These are phyloP conservation scores for Gymnopilus junonius DNA, from an alignment of 768 basidiomycete species.

Conservation along the genomic window DNA sequence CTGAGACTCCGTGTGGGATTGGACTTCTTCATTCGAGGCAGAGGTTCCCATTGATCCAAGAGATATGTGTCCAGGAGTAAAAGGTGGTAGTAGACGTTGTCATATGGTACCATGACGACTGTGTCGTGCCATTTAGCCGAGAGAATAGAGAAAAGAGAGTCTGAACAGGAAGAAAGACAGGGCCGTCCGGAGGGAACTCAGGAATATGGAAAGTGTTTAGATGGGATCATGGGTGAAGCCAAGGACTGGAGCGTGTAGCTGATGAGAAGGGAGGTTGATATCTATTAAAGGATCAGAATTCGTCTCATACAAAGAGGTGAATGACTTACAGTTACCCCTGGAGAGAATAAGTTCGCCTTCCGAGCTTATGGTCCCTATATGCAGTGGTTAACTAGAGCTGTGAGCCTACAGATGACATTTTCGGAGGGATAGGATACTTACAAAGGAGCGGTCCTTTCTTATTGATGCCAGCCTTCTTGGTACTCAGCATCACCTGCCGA, in stretches of 20 bases:
- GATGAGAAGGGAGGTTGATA: slow-evolving; percentile 59
- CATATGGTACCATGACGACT: slow-evolving; percentile 28
- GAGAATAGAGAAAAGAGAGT: slow-evolving; percentile 38
- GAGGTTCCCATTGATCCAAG: slow-evolving; percentile 55
- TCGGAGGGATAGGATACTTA: slow-evolving; percentile 34
- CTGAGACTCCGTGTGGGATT: slow-evolving; percentile 6
- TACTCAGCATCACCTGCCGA: slow-evolving; percentile 38
- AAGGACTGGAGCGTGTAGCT: slow-evolving; percentile 53
- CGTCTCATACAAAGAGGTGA: neutral
- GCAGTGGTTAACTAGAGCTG: slow-evolving; percentile 38
- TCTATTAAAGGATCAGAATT: slow-evolving; percentile 32
- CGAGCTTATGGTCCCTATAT: slow-evolving; percentile 35
- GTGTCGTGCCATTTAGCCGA: slow-evolving; percentile 35
- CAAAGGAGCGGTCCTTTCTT: slow-evolving; percentile 62
- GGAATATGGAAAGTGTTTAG: slow-evolving; percentile 37
- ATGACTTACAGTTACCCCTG: slow-evolving; percentile 35
- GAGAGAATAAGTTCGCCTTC: slow-evolving; percentile 42
- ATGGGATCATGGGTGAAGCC: slow-evolving; percentile 45
- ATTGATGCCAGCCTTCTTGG: slow-evolving; percentile 55
- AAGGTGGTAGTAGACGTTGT: slow-evolving; percentile 59
- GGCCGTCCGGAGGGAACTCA: slow-evolving; percentile 33
- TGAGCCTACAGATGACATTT: neutral
- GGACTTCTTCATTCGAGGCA: slow-evolving; percentile 1
- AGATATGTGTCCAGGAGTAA: slow-evolving; percentile 66
- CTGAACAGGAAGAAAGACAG: slow-evolving; percentile 38